A percentile compares a stretch with the other conserved stretches of the same genome.
These are phyloP conservation scores for Podosphaera leucotricha DNA, from an alignment of 2,329 filamentous ascomycete species.

Conservation along the genomic window DNA sequence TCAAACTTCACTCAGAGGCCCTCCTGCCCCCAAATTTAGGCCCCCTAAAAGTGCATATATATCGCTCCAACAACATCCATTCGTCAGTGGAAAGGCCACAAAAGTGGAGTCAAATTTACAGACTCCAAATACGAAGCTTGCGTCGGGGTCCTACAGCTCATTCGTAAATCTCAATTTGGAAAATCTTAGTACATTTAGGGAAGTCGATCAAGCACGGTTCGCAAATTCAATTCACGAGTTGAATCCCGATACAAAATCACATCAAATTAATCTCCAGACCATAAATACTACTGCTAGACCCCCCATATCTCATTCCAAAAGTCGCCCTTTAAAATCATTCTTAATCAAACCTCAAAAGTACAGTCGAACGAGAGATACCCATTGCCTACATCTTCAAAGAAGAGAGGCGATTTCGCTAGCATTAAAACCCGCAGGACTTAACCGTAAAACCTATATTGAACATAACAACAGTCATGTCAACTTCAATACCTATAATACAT, in stretches of 20 bases:
- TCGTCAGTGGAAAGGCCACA: slow-evolving; percentile 1
- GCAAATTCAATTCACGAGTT: background rate
- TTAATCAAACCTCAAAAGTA: background rate
- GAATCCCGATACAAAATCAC: background rate
- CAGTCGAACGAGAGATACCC: background rate
- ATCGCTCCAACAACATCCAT: slow-evolving; percentile 13
- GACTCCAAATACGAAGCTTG: background rate
- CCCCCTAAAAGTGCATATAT: slow-evolving; percentile 14
- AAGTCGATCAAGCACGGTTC: background rate
- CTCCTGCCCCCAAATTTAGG: slow-evolving; percentile 11
- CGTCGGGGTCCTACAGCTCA: background rate
- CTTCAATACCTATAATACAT: background rate
- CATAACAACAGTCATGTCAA: background rate
- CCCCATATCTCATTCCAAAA: background rate
- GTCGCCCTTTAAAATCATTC: background rate
- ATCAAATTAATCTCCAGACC: background rate
- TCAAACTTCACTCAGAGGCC: slow-evolving; percentile 3
- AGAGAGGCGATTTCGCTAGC: too few relatives aligned
- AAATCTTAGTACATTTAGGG: background rate
- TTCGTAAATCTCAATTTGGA: background rate
- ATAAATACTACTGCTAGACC: background rate
- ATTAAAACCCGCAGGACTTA: too few relatives aligned
- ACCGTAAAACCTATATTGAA: background rate
- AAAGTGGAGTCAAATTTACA: background rate
- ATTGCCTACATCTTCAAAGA: too few relatives aligned